Base-by-base conservation (phyloP, 1,284 basidiomycete genomes). In the Ustilago vetiveriae region DNA sequence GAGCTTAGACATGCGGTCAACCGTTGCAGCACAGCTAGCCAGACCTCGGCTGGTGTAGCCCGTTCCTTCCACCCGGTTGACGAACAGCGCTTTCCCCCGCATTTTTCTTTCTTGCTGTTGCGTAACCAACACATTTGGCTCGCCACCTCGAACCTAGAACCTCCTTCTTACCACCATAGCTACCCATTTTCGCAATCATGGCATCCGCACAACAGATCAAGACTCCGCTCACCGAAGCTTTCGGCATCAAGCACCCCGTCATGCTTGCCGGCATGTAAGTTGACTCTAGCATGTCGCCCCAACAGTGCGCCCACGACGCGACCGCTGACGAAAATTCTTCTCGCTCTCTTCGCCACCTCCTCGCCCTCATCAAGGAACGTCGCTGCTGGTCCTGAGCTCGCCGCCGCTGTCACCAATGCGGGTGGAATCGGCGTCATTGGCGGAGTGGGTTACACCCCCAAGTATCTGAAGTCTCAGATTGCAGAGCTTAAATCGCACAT, bases 201-300 rank as follows among this genome's bases (percentile, higher is more conserved):
- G 55, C 73, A 32, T 72, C 65, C 27, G 30, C 70, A 24, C 70
- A 72, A 47, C 55, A 66, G 49, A 74, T 74, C 67, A 69, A 63
- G 55, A 74, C 72, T 10, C 62, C 57, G 23, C 66, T 78, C 40
- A 78, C 75, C 35, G 59, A 66, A 54, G 50, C 39, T 30, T 68
- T 95, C 83, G 88, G 88, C 56, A 88, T 94, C 83, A 87, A 90
- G 82, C 92, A 95, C 81, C 92, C 92, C 41, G 87, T 95, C 72
- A 83, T 94, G 63, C 88, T 95, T 24, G 92, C 93, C 54, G 91
- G 91, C 55, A 65, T 71, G 68, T 66, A 43, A 54, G 63, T 69
- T 17, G n/a, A n/a, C n/a, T n/a, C n/a, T n/a, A n/a, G n/a, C n/a
- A n/a, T n/a, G n/a, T n/a, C n/a, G n/a, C n/a, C n/a, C n/a, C n/a